Evolutionary conservation across 179 eudicot genomes (phyloP).

Genomic region (Spinacia oleracea): DNA sequence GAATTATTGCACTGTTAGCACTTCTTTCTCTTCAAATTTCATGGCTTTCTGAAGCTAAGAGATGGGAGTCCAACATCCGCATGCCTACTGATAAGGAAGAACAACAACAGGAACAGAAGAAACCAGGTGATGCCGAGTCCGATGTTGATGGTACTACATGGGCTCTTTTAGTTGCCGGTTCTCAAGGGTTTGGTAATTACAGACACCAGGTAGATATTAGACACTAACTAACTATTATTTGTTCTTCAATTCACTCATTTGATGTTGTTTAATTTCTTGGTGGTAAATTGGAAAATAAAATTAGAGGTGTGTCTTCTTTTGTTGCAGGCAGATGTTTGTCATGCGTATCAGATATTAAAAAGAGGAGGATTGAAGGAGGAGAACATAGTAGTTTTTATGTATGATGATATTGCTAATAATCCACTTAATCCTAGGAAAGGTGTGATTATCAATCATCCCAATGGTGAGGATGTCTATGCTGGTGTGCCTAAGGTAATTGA

Average conservation of each 20-base stretch:
- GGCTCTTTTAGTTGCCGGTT: conserved; percentile 96
- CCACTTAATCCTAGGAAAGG: conserved; percentile 76
- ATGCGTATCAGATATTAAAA: conserved; percentile 84
- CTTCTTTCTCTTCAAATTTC: conserved; percentile 13
- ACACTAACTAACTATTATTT: neutral
- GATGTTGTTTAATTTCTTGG: neutral
- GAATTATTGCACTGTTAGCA: neutral
- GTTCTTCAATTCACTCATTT: neutral
- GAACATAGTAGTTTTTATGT: conserved; percentile 91
- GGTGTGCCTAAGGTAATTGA: conserved; percentile 86
- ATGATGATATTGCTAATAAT: conserved; percentile 75
- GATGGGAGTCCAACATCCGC: conserved; percentile 49
- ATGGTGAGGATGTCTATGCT: conserved; percentile 72
- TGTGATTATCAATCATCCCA: conserved; percentile 74
- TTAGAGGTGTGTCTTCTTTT: neutral
- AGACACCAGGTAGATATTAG: conserved; percentile 98
- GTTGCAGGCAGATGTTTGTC: conserved; percentile 86
- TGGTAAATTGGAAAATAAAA: no score
- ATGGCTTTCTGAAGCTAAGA: conserved; percentile 27
- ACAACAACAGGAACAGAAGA: neutral
- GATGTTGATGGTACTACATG: conserved; percentile 40
- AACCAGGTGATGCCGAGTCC: conserved; percentile 18
- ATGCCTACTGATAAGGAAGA: conserved; percentile 42
- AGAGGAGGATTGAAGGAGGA: conserved; percentile 92
- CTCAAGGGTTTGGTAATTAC: conserved; percentile 79